These are phyloP conservation scores for Elymus sibiricus DNA, from an alignment of 176 grass and related monocot species.

Conservation along the genomic window DNA sequence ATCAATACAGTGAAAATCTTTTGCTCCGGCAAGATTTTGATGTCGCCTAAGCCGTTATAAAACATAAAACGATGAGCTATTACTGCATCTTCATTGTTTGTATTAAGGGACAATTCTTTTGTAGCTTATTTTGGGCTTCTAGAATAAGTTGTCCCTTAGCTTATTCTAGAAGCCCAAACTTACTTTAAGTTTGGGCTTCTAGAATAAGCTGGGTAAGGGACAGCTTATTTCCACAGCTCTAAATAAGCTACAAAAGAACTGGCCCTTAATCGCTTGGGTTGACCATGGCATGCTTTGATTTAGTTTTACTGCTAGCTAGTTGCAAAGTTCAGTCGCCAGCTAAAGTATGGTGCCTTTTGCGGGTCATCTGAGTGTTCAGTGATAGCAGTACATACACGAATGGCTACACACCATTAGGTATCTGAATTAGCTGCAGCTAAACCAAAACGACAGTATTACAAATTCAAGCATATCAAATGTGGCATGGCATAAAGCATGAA, in stretches of 20 bases:
- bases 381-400: background rate
- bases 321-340: background rate
- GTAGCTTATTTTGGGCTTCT: too few relatives aligned
- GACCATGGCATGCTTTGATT: background rate
- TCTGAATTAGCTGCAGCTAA: background rate
- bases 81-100: background rate
- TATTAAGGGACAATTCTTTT: too few relatives aligned
- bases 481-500: constrained; percentile 24
- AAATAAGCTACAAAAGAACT: too few relatives aligned
- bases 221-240: too few relatives aligned
- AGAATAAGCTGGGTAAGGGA: too few relatives aligned
- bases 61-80: background rate
- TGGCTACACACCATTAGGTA: background rate
- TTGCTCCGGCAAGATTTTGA: background rate
- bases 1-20: background rate
- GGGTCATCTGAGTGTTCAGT: background rate
- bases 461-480: constrained; percentile 18
- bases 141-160: too few relatives aligned
- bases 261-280: background rate
- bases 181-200: too few relatives aligned
- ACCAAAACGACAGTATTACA: constrained; percentile 2
- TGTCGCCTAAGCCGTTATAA: background rate
- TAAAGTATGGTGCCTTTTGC: background rate
- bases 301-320: background rate
- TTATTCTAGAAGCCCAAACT: too few relatives aligned